Evolutionary conservation across 1,139 yeast genomes (phyloP).

Genomic region (Meyerozyma athensensis): DNA sequence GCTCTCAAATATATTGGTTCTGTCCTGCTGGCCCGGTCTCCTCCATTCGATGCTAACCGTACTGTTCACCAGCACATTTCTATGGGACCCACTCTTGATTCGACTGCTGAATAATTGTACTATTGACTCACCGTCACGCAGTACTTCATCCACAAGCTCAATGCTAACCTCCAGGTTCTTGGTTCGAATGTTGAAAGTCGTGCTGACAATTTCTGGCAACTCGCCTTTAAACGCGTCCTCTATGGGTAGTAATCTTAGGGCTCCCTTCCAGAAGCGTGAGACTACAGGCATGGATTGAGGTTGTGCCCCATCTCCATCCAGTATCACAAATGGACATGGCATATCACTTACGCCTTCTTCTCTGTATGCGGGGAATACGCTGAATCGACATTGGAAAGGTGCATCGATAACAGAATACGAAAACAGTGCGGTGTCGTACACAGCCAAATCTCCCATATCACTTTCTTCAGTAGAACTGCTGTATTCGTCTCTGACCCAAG

Average conservation of each 20-base stretch:
- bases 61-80: slow-evolving; percentile 32
- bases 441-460: slow-evolving; percentile 12
- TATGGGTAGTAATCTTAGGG: slow-evolving; percentile 14
- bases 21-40: slow-evolving; percentile 17
- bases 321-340: slow-evolving; percentile 40
- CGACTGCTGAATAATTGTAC: slow-evolving; percentile 29
- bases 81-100: slow-evolving; percentile 37
- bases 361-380: slow-evolving; percentile 36
- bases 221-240: slow-evolving; percentile 4
- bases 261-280: slow-evolving; percentile 44
- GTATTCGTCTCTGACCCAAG: not conserved
- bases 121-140: slow-evolving; percentile 5
- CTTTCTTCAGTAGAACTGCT: not conserved
- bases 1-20: slow-evolving; percentile 23
- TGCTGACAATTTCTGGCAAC: slow-evolving; percentile 14
- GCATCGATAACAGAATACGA: slow-evolving; percentile 26
- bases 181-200: slow-evolving; percentile 21
- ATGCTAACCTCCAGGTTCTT: slow-evolving; percentile 28
- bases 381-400: slow-evolving; percentile 33
- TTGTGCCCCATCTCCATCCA: slow-evolving; percentile 11
- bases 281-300: slow-evolving; percentile 37
- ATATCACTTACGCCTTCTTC: slow-evolving; percentile 22
- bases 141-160: slow-evolving; percentile 14
- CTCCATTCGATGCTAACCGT: slow-evolving; percentile 31
- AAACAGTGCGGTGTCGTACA: slow-evolving; percentile 26